Conservation (phyloP, 2,329 filamentous ascomycete species). For the Verticillium nonalfalfae region DNA sequence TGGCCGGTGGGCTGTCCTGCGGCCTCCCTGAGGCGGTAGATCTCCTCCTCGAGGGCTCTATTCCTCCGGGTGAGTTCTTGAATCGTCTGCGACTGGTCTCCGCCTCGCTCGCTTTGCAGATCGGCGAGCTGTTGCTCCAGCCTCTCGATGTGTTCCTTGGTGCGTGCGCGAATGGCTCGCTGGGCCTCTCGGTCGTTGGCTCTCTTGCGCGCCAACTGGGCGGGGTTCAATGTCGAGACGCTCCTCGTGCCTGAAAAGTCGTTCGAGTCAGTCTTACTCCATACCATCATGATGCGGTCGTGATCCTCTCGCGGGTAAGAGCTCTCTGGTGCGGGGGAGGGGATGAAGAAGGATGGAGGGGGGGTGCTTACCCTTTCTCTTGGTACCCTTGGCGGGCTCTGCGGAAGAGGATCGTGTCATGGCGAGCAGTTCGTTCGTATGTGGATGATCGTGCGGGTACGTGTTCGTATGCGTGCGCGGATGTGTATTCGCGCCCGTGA, state of each 20-base stretch:
- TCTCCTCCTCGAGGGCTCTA: constrained; percentile 46
- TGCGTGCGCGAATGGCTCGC: constrained; percentile 78
- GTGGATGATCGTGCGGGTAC: constrained; percentile 1
- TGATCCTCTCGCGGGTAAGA: neutral
- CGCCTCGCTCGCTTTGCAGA: constrained; percentile 45
- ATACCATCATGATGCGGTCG: constrained; percentile 2
- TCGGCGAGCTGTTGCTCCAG: constrained; percentile 72
- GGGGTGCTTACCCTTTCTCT: constrained; percentile 34
- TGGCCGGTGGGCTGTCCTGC: constrained; percentile 35
- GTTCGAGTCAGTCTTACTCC: constrained; percentile 3
- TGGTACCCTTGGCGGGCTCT: constrained; percentile 34
- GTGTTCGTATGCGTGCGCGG: neutral
- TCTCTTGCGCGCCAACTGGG: constrained; percentile 83
- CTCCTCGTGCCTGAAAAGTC: constrained; percentile 53
- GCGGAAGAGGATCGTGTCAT: constrained; percentile 36
- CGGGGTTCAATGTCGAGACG: constrained; percentile 80
- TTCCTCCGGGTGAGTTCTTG: constrained; percentile 46
- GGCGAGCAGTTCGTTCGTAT: constrained; percentile 11
- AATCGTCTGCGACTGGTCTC: constrained; percentile 43
- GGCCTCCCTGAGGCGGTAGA: constrained; percentile 36
- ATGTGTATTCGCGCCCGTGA: too few species aligned
- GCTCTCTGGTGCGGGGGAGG: neutral
- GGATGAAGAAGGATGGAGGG: constrained; percentile 3
- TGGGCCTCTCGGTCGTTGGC: constrained; percentile 90
- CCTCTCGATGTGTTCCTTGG: constrained; percentile 77